Conservation (phyloP, 2,329 filamentous ascomycete genomes). For the Colletotrichum agaves region DNA sequence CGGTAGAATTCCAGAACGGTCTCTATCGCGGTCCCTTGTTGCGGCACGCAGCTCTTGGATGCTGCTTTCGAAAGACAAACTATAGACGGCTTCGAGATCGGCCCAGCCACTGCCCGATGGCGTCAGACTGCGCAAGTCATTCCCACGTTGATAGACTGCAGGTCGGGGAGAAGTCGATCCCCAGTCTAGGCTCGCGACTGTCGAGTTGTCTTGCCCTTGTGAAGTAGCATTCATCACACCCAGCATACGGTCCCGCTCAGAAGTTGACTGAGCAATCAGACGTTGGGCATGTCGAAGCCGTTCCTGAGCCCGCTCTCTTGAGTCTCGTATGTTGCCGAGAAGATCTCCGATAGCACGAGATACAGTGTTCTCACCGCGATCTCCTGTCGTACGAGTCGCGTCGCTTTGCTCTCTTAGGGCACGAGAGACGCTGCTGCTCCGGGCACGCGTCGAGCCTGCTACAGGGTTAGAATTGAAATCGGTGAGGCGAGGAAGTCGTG, state of each 20-base stretch:
- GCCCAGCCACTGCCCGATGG: conserved; percentile 47
- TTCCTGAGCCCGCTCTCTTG: conserved; percentile 48
- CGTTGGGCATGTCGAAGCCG: conserved; percentile 49
- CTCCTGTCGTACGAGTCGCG: conserved; percentile 2
- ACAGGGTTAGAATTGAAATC: conserved; percentile 41
- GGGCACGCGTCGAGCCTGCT: conserved; percentile 45
- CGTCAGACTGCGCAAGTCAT: conserved; percentile 16
- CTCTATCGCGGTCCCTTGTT: conserved; percentile 46
- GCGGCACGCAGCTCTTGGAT: conserved; percentile 43
- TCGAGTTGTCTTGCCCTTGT: conserved; percentile 8
- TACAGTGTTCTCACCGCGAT: conserved; percentile 44
- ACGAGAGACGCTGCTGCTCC: conserved; percentile 45
- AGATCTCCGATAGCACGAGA: conserved; percentile 53
- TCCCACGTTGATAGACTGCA: conserved; percentile 9
- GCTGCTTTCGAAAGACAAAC: conserved; percentile 45
- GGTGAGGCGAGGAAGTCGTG: conserved; percentile 16
- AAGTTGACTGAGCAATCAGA: conserved; percentile 39
- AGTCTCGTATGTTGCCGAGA: conserved; percentile 51
- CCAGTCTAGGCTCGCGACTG: neutral
- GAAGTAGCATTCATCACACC: conserved; percentile 21
- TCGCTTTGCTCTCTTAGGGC: conserved; percentile 36
- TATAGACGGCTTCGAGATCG: conserved; percentile 56
- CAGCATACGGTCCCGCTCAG: conserved; percentile 27
- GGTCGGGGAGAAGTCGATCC: conserved; percentile 11
- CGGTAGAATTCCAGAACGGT: conserved; percentile 51